phyloP scores from a whole-genome alignment of 768 basidiomycete species.

The Kwoniella heveanensis region DNA sequence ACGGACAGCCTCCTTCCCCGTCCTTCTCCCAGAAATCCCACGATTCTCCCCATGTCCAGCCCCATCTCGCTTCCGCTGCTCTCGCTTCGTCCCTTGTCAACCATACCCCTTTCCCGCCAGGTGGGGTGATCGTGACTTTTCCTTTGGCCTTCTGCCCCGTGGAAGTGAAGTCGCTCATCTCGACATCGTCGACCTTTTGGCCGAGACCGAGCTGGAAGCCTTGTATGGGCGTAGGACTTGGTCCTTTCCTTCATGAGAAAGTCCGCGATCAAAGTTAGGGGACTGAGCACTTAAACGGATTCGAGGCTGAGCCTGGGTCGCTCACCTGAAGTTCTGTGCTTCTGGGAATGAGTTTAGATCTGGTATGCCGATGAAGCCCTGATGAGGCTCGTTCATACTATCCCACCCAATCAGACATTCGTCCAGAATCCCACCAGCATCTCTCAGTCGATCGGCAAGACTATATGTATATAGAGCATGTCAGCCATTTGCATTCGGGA shows the following conservation, averaged over 20 bases:
- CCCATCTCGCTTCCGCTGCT: constrained; percentile 64
- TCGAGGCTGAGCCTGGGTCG: too few species aligned
- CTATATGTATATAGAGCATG: constrained; percentile 19
- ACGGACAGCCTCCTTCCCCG: constrained; percentile 68
- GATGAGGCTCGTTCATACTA: constrained; percentile 88
- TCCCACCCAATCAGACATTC: constrained; percentile 96
- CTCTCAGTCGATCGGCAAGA: constrained; percentile 71
- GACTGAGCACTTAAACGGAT: too few species aligned
- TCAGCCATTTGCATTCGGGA: too few species aligned
- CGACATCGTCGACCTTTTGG: constrained; percentile 68
- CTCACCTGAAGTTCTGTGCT: constrained; percentile 62
- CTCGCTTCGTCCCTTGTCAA: constrained; percentile 60
- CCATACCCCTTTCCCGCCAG: constrained; percentile 75
- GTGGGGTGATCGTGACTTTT: constrained; percentile 76
- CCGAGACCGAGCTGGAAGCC: constrained; percentile 87
- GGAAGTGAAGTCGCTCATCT: constrained; percentile 75
- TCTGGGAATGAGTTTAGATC: constrained; percentile 69
- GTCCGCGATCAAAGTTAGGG: too few species aligned
- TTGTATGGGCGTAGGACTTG: constrained; percentile 81
- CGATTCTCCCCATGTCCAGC: constrained; percentile 71
- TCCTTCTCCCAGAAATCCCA: constrained; percentile 55
- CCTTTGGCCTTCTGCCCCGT: constrained; percentile 78
- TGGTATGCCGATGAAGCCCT: constrained; percentile 73
- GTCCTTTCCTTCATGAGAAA: constrained; percentile 71
- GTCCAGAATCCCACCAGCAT: constrained; percentile 76